Conservation (phyloP, 768 basidiomycete genomes). For the Mycena vitilis region DNA sequence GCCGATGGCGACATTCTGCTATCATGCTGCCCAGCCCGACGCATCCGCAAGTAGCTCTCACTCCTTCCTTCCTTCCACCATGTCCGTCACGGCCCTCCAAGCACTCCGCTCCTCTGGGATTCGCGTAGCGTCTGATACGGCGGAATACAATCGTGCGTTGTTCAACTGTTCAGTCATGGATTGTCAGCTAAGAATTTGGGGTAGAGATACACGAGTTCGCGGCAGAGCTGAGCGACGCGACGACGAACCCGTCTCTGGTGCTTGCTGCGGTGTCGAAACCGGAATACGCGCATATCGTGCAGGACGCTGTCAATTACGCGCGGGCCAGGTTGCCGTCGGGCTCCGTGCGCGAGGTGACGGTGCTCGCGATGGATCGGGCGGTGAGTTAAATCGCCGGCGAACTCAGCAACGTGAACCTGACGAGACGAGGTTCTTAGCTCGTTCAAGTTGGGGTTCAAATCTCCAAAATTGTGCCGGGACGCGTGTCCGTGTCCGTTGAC, state of each 20-base stretch:
- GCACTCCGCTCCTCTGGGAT: slow-evolving; percentile 45
- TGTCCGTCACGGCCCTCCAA: slow-evolving; percentile 41
- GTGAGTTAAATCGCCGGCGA: slow-evolving; percentile 34
- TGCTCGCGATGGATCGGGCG: slow-evolving; percentile 46
- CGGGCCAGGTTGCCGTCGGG: slow-evolving; percentile 22
- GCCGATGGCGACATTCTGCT: slow-evolving; percentile 26
- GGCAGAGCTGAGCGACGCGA: slow-evolving; percentile 46
- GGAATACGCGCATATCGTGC: slow-evolving; percentile 46
- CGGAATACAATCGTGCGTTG: slow-evolving; percentile 46
- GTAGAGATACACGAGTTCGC: slow-evolving; percentile 46
- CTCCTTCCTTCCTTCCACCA: background rate
- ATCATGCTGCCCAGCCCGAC: background rate
- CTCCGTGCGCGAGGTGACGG: slow-evolving; percentile 38
- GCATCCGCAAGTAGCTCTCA: too few species aligned
- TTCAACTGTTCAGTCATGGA: background rate
- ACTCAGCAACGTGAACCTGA: background rate
- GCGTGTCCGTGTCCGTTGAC: slow-evolving; percentile 51
- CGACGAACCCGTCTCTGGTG: slow-evolving; percentile 51
- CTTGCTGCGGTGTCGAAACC: slow-evolving; percentile 47
- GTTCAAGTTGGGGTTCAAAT: slow-evolving; percentile 48
- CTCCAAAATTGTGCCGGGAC: slow-evolving; percentile 46
- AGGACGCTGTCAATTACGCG: slow-evolving; percentile 45
- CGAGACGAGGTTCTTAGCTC: slow-evolving; percentile 43
- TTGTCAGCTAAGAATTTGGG: too few species aligned
- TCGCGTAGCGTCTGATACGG: slow-evolving; percentile 49